Evolutionary conservation across 2,329 filamentous ascomycete species (phyloP).

Genomic region (Parafenestella ontariensis): DNA sequence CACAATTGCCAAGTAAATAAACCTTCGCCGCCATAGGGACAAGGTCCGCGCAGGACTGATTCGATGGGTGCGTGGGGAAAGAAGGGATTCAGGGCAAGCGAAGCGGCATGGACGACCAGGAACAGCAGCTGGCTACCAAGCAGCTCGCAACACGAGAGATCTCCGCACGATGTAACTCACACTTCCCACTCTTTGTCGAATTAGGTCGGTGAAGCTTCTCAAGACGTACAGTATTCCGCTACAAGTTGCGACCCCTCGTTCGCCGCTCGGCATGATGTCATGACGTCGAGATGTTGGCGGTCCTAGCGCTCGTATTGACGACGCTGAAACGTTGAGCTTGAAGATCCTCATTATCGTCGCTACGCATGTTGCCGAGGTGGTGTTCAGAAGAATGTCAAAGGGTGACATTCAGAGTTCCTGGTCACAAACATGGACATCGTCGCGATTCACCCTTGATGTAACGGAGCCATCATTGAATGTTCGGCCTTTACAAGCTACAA

Average conservation of each 20-base stretch:
- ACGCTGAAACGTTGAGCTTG: neutral
- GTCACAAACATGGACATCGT: neutral
- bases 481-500: too few relatives aligned
- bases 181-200: neutral
- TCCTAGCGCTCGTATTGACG: neutral
- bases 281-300: neutral
- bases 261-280: slow-evolving; percentile 7
- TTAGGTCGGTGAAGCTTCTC: neutral
- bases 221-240: neutral
- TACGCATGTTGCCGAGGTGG: neutral
- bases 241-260: neutral
- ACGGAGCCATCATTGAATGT: neutral
- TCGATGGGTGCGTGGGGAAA: neutral
- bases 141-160: neutral
- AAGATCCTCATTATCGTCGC: neutral
- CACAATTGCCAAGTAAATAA: neutral
- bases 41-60: neutral
- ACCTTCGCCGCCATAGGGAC: neutral
- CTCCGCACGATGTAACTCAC: neutral
- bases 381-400: neutral
- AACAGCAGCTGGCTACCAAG: neutral
- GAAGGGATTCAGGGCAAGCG: neutral
- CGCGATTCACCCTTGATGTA: neutral
- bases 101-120: neutral
- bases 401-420: neutral